Conservation (phyloP, 225 moss, liverwort and hornwort species). For the Sphagnum tenellum region DNA sequence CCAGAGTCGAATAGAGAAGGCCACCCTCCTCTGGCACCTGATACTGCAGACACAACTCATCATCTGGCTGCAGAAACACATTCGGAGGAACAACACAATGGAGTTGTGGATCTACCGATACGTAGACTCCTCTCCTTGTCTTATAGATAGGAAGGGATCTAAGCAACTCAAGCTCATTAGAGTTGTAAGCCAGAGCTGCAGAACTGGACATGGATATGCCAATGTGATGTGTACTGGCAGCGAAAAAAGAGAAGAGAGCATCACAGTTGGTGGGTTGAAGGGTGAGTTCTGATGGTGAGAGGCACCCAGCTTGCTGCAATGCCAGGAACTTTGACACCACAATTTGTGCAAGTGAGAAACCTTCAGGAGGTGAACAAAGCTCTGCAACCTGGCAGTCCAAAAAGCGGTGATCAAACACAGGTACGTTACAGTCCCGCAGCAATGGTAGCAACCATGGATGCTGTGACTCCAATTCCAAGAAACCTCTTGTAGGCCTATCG, state of each 20-base stretch:
- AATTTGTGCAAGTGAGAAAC: no score
- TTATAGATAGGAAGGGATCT: constrained; percentile 69
- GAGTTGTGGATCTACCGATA: constrained; percentile 43
- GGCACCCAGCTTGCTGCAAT: constrained; percentile 54
- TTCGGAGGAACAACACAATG: constrained; percentile 71
- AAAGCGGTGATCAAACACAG: constrained; percentile 64
- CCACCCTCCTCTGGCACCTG: constrained; percentile 53
- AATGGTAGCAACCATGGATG: constrained; percentile 67
- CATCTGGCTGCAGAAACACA: constrained; percentile 66
- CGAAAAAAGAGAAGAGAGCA: constrained; percentile 63
- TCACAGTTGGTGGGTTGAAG: constrained; percentile 65
- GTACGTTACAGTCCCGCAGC: constrained; percentile 59
- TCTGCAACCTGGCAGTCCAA: constrained; percentile 54
- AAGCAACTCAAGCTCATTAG: constrained; percentile 51
- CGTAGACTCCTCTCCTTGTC: constrained; percentile 54
- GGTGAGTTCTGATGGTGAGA: constrained; percentile 34
- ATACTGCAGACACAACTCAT: constrained; percentile 66
- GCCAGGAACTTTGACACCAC: constrained; percentile 58
- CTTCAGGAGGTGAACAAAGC: constrained; percentile 38
- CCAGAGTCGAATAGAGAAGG: no score
- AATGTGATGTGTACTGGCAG: constrained; percentile 40
- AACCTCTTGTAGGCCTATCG: constrained; percentile 32
- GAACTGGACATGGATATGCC: constrained; percentile 14
- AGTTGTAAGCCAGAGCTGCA: constrained; percentile 29
- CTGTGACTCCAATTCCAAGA: constrained; percentile 49